Percentiles rank a stretch among this genome's conserved stretches.
phyloP scores from a whole-genome alignment of 2,329 filamentous ascomycete genomes.

The Boeremia lycopersici region DNA sequence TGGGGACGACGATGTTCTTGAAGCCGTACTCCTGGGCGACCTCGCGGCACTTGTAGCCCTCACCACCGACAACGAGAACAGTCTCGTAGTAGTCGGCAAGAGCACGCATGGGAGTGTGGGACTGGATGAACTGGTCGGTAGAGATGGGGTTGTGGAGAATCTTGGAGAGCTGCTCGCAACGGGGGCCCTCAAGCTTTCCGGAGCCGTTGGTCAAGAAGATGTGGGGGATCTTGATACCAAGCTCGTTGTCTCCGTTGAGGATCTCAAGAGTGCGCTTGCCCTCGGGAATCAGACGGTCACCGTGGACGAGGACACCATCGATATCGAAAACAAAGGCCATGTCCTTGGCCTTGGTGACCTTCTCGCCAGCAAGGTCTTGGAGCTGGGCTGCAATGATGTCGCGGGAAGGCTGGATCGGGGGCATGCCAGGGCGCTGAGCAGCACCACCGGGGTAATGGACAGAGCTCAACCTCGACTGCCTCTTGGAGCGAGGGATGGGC shows the following conservation, averaged over 20 bases:
- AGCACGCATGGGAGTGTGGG: conserved; percentile 77
- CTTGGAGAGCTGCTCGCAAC: conserved; percentile 69
- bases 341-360: conserved; percentile 73
- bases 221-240: conserved; percentile 77
- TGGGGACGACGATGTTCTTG: conserved; percentile 73
- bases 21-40: conserved; percentile 76
- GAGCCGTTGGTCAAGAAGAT: conserved; percentile 78
- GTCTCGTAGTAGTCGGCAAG: conserved; percentile 78
- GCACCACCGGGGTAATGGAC: conserved; percentile 58
- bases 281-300: conserved; percentile 72
- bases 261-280: conserved; percentile 70
- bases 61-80: conserved; percentile 75
- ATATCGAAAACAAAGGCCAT: conserved; percentile 84
- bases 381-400: conserved; percentile 73
- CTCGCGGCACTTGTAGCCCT: conserved; percentile 75
- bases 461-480: conserved; percentile 70
- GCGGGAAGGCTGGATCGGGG: conserved; percentile 64
- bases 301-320: conserved; percentile 76
- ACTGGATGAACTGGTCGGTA: conserved; percentile 78
- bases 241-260: conserved; percentile 76
- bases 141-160: conserved; percentile 70
- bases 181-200: conserved; percentile 70
- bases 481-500: conserved; percentile 73
- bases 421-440: conserved; percentile 62
- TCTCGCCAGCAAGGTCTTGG: conserved; percentile 69